Evolutionary conservation across 2,329 filamentous ascomycete genomes (phyloP).

Genomic region (Diaporthe vaccinii): DNA sequence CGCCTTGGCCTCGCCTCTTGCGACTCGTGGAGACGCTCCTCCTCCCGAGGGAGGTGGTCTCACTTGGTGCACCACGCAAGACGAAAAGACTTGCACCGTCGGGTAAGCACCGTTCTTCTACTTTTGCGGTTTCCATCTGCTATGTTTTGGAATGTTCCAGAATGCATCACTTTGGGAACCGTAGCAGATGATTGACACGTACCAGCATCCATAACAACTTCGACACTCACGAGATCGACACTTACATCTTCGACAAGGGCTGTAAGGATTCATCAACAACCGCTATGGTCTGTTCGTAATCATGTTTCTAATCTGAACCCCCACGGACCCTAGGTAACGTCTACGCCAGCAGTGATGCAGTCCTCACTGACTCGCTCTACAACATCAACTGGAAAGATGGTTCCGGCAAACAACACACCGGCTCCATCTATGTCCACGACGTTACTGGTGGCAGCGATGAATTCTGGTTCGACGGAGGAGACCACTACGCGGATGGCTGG

Average conservation of each 20-base stretch:
- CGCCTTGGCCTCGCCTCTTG: not conserved
- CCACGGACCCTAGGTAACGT: not conserved
- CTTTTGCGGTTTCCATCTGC: too few relatives aligned
- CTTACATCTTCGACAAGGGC: constrained; percentile 29
- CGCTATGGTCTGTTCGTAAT: too few relatives aligned
- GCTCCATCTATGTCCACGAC: not conserved
- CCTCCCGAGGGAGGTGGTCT: constrained; percentile 10
- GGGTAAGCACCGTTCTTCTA: not conserved
- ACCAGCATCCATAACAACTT: constrained; percentile 19
- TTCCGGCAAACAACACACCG: not conserved
- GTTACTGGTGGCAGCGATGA: not conserved
- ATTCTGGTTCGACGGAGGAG: not conserved
- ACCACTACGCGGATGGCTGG: constrained; percentile 22
- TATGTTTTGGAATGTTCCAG: too few relatives aligned
- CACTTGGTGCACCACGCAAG: constrained; percentile 6
- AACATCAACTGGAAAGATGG: constrained; percentile 11
- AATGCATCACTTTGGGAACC: too few relatives aligned
- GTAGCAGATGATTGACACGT: too few relatives aligned
- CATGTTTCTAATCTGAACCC: not conserved
- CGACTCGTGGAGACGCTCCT: not conserved
- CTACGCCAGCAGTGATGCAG: constrained; percentile 47
- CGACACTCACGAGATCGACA: constrained; percentile 9
- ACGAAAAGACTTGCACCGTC: not conserved
- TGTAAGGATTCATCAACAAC: not conserved
- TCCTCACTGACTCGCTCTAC: constrained; percentile 54